A percentile compares a stretch with the other conserved stretches of the same genome.
phyloP scores from a whole-genome alignment of 306 rosid species.

The Boehmeria nivea region DNA sequence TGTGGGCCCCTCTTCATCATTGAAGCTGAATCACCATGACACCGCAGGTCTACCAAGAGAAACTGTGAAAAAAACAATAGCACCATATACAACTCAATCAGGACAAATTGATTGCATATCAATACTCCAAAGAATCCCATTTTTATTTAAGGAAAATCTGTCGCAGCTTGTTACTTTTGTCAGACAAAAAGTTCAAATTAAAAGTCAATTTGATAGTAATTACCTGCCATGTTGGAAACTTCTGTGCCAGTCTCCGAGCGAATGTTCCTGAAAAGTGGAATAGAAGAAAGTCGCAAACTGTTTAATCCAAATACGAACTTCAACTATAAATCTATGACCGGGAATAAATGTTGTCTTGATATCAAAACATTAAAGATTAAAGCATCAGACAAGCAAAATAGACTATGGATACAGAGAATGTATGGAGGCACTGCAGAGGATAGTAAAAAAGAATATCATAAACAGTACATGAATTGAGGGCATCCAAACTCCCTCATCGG shows the following conservation, averaged over 20 bases:
- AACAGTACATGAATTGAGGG: no score
- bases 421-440: no score
- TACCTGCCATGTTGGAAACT: constrained; percentile 97
- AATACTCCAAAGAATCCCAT: neutral
- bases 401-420: no score
- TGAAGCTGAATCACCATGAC: constrained; percentile 88
- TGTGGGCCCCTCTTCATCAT: constrained; percentile 63
- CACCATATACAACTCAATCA: constrained; percentile 15
- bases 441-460: no score
- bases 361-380: no score
- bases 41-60: constrained; percentile 82
- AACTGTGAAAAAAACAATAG: constrained; percentile 42
- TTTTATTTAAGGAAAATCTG: no score
- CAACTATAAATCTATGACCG: no score
- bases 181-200: no score
- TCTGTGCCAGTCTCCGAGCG: constrained; percentile 74
- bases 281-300: constrained; percentile 13
- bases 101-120: neutral
- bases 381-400: no score
- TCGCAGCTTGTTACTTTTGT: no score
- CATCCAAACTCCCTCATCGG: no score
- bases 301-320: neutral
- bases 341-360: no score
- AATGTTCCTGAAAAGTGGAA: constrained; percentile 60
- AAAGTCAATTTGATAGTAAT: constrained; percentile 6